Conservation (phyloP, 768 basidiomycete genomes). For the Kwoniella heveanensis region DNA sequence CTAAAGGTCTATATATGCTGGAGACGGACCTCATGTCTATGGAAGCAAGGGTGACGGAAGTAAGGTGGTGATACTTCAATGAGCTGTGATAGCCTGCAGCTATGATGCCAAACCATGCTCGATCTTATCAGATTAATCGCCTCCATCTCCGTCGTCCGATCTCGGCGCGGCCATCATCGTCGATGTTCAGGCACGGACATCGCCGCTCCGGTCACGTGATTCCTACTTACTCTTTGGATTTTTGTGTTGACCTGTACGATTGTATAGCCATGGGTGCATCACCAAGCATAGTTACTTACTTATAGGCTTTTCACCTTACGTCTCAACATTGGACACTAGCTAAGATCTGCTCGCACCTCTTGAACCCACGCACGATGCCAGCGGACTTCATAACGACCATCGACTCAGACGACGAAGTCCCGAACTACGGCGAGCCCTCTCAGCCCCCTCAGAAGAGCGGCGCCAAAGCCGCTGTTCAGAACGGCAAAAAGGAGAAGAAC, state of each 20-base stretch:
- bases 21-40: too few species aligned
- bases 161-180: neutral
- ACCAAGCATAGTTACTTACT: too few species aligned
- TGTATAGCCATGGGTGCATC: too few species aligned
- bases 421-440: slow-evolving; percentile 36
- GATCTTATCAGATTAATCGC: slow-evolving; percentile 1
- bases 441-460: slow-evolving; percentile 3
- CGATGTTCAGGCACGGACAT: neutral
- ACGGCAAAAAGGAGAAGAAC: slow-evolving; percentile 14
- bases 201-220: neutral
- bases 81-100: too few species aligned
- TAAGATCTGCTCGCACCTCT: too few species aligned
- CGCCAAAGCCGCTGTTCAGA: slow-evolving; percentile 6
- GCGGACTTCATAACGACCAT: slow-evolving; percentile 46
- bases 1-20: too few species aligned
- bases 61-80: too few species aligned
- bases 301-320: too few species aligned
- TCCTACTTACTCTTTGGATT: too few species aligned
- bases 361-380: slow-evolving; percentile 18
- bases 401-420: slow-evolving; percentile 45
- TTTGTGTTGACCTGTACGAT: too few species aligned
- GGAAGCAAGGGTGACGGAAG: too few species aligned
- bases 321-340: too few species aligned
- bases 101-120: neutral
- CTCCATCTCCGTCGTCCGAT: neutral